phyloP scores from a whole-genome alignment of 2,329 filamentous ascomycete genomes.

The Penicillium digitatum region DNA sequence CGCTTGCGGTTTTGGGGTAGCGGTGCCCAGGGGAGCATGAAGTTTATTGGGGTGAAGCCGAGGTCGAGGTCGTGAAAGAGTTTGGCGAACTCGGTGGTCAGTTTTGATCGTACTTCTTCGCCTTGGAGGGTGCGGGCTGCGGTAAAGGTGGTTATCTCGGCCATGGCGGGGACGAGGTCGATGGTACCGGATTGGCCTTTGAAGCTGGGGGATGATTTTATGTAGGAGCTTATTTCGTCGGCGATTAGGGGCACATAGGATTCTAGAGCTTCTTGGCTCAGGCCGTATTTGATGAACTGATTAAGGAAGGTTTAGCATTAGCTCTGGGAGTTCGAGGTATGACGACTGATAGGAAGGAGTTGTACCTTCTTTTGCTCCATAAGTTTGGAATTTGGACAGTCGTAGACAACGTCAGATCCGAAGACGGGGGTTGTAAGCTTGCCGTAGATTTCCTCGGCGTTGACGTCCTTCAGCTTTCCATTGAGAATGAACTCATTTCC shows the following conservation, averaged over 20 bases:
- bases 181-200: conserved; percentile 58
- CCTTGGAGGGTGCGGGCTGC: conserved; percentile 72
- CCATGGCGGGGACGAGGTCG: conserved; percentile 64
- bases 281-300: conserved; percentile 60
- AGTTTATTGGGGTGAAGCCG: conserved; percentile 77
- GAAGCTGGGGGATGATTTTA: conserved; percentile 54
- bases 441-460: conserved; percentile 84
- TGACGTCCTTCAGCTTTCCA: conserved; percentile 83
- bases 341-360: background rate
- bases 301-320: background rate
- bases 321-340: background rate
- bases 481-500: conserved; percentile 94
- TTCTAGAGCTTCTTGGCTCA: conserved; percentile 57
- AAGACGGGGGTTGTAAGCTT: conserved; percentile 70
- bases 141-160: conserved; percentile 78
- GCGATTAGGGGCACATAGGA: conserved; percentile 81
- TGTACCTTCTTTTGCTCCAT: conserved; percentile 91
- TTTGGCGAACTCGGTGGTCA: conserved; percentile 67
- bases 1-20: conserved; percentile 71
- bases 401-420: conserved; percentile 81
- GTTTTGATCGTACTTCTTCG: conserved; percentile 67
- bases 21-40: conserved; percentile 74
- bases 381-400: conserved; percentile 84
- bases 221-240: conserved; percentile 54
- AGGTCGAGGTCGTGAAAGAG: conserved; percentile 77